Conservation (phyloP, 306 rosid species). For the Benincasa hispida region DNA sequence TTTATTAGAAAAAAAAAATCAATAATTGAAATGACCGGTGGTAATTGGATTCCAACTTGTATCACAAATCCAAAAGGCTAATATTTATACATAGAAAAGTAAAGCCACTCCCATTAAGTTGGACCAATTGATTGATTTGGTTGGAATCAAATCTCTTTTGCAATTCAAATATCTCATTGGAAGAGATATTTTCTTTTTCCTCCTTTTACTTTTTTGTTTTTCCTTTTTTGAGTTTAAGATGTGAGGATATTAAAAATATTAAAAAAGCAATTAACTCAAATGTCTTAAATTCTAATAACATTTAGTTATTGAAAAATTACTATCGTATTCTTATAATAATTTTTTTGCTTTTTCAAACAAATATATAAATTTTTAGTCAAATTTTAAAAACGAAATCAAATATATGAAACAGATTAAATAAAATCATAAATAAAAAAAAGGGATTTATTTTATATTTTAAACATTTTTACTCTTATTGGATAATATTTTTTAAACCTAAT, state of each 20-base stretch:
- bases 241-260: neutral
- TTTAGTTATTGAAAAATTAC: no score
- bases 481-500: neutral
- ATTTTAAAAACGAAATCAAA: no score
- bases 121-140: neutral
- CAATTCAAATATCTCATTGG: neutral
- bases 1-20: no score
- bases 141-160: neutral
- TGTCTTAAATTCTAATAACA: no score
- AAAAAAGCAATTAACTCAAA: no score
- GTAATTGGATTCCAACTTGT: neutral
- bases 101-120: slow-evolving; percentile 1
- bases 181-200: neutral
- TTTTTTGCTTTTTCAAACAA: no score
- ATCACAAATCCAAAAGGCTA: neutral
- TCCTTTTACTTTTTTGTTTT: neutral
- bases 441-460: neutral
- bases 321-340: no score
- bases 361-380: no score
- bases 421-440: no score
- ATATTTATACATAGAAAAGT: neutral
- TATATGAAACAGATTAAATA: no score
- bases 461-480: neutral
- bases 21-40: neutral
- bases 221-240: neutral